A percentile compares a stretch with the other conserved stretches of the same genome.
phyloP scores from a whole-genome alignment of 1,284 basidiomycete species.

The Apiotrichum akiyoshidainum region DNA sequence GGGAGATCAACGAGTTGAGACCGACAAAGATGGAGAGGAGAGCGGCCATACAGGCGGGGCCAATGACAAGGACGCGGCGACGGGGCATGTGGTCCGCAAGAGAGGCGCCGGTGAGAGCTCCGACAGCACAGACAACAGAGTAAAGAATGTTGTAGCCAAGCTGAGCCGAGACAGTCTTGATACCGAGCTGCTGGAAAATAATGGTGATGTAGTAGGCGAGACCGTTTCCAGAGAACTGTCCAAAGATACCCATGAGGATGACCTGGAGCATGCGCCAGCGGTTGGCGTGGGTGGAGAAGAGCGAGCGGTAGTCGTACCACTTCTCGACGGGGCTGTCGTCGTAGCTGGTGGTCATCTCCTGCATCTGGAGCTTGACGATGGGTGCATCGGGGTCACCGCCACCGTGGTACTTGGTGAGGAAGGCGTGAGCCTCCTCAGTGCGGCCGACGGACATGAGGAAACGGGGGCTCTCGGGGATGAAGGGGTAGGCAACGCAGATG shows the following conservation, averaged over 20 bases:
- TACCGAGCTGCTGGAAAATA: slow-evolving; percentile 31
- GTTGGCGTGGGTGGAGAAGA: not conserved
- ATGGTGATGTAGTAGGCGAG: slow-evolving; percentile 52
- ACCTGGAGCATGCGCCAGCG: slow-evolving; percentile 11
- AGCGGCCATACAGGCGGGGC: slow-evolving; percentile 4
- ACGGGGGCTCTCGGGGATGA: slow-evolving; percentile 32
- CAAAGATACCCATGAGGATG: slow-evolving; percentile 20
- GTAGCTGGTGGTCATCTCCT: slow-evolving; percentile 59
- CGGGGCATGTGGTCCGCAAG: slow-evolving; percentile 15
- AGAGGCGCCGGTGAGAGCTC: slow-evolving; percentile 45
- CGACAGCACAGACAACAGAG: slow-evolving; percentile 55
- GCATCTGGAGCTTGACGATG: slow-evolving; percentile 55
- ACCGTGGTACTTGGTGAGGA: slow-evolving; percentile 65
- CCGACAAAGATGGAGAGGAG: slow-evolving; percentile 4
- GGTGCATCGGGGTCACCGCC: slow-evolving; percentile 40
- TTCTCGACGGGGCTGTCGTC: slow-evolving; percentile 54
- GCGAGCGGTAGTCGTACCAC: not conserved
- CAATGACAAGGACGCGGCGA: slow-evolving; percentile 11
- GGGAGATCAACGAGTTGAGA: not conserved
- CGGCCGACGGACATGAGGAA: slow-evolving; percentile 26
- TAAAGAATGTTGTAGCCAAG: slow-evolving; percentile 58
- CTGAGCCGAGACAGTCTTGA: slow-evolving; percentile 23
- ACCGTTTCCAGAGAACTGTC: slow-evolving; percentile 52
- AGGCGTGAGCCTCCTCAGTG: slow-evolving; percentile 66
- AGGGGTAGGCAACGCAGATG: slow-evolving; percentile 13